Evolutionary conservation across 495 filamentous ascomycete species (phyloP).

Genomic region (Wilcoxina mikolae): DNA sequence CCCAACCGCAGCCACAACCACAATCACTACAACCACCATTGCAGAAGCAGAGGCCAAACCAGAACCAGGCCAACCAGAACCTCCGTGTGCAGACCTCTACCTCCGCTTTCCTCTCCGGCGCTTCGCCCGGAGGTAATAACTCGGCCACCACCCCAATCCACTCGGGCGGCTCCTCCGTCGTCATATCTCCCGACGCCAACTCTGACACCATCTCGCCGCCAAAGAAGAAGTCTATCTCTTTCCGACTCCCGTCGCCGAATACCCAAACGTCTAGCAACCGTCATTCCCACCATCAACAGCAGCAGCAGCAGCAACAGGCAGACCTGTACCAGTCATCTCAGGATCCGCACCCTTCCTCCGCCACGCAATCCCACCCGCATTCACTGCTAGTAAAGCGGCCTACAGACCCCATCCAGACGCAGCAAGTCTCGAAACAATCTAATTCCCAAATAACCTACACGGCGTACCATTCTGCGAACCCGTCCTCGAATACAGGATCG

Average conservation of each 20-base stretch:
- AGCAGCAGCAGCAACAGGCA: slow-evolving; percentile 32
- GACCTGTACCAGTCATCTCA: slow-evolving; percentile 39
- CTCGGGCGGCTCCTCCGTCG: slow-evolving; percentile 14
- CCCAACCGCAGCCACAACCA: slow-evolving; percentile 11
- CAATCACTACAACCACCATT: slow-evolving; percentile 4
- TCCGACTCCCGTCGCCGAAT: slow-evolving; percentile 21
- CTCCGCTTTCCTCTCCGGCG: neutral
- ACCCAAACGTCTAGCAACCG: slow-evolving; percentile 8
- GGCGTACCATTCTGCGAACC: slow-evolving; percentile 20
- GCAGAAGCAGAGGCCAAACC: slow-evolving; percentile 2
- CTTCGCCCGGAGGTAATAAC: neutral
- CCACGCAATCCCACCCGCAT: neutral
- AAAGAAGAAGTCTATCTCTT: slow-evolving; percentile 21
- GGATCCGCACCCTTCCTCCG: slow-evolving; percentile 19
- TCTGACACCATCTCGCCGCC: slow-evolving; percentile 9
- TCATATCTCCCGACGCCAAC: slow-evolving; percentile 12
- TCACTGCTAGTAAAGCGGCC: neutral
- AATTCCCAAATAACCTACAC: slow-evolving; percentile 10
- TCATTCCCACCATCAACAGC: slow-evolving; percentile 9
- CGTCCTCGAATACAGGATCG: slow-evolving; percentile 14
- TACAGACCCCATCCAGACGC: neutral
- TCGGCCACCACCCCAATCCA: slow-evolving; percentile 24
- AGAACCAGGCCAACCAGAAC: slow-evolving; percentile 10
- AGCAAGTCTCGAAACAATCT: neutral
- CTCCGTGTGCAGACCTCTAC: slow-evolving; percentile 4